phyloP scores from a whole-genome alignment of 495 filamentous ascomycete species.

The Cladorrhinum samala region DNA sequence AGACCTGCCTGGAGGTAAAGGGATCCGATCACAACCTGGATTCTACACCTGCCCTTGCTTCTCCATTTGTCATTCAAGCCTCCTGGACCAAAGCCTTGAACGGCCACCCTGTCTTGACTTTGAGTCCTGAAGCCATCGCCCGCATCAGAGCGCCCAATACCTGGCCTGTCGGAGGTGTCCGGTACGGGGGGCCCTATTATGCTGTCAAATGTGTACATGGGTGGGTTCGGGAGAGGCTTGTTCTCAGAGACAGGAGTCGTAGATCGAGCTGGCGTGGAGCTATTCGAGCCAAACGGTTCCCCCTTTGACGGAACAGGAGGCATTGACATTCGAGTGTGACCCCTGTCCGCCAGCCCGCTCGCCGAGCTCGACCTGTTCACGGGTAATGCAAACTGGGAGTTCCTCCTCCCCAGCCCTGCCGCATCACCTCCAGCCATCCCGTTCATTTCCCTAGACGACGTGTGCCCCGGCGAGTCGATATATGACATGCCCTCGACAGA shows the following conservation, averaged over 20 bases:
- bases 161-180: slow-evolving; percentile 28
- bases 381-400: slow-evolving; percentile 48
- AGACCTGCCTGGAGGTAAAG: slow-evolving; percentile 82
- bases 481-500: slow-evolving; percentile 72
- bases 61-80: slow-evolving; percentile 67
- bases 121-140: slow-evolving; percentile 37
- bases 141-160: slow-evolving; percentile 25
- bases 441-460: slow-evolving; percentile 30
- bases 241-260: slow-evolving; percentile 46
- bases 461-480: slow-evolving; percentile 66
- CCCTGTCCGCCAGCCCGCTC: slow-evolving; percentile 39
- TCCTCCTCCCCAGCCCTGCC: slow-evolving; percentile 38
- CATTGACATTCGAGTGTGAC: slow-evolving; percentile 71
- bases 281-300: slow-evolving; percentile 29
- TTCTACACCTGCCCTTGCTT: slow-evolving; percentile 75
- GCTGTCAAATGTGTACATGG: slow-evolving; percentile 65
- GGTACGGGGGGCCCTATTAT: slow-evolving; percentile 43
- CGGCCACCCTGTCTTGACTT: slow-evolving; percentile 73
- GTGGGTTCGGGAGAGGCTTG: slow-evolving; percentile 45
- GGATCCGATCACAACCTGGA: slow-evolving; percentile 74
- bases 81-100: slow-evolving; percentile 75
- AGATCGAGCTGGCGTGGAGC: slow-evolving; percentile 45
- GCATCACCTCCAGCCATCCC: slow-evolving; percentile 34
- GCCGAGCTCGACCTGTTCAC: slow-evolving; percentile 44
- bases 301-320: slow-evolving; percentile 45